These are phyloP conservation scores for Globisporangium camurandrum DNA, from an alignment of 352 stramenopile species.

Conservation along the genomic window DNA sequence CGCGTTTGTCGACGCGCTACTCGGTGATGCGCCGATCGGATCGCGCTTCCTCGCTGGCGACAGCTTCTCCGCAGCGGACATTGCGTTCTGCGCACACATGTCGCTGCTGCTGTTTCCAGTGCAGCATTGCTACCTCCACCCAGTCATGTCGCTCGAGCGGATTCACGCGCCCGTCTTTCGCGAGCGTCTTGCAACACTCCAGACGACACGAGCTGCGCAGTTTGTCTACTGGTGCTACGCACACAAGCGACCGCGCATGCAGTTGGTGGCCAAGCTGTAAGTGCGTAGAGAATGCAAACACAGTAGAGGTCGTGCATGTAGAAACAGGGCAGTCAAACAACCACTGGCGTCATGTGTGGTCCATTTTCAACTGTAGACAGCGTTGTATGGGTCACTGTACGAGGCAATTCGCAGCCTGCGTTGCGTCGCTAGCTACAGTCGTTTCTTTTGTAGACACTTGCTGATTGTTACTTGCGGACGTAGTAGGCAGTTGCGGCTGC, in stretches of 20 bases:
- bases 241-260: slow-evolving; percentile 25
- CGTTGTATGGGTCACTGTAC: too few relatives aligned
- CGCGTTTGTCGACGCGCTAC: slow-evolving; percentile 14
- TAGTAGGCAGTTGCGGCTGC: too few relatives aligned
- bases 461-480: too few relatives aligned
- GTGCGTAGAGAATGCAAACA: too few relatives aligned
- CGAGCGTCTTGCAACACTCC: slow-evolving; percentile 21
- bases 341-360: too few relatives aligned
- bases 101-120: slow-evolving; percentile 25
- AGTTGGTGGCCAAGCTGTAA: slow-evolving; percentile 13
- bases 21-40: slow-evolving; percentile 33
- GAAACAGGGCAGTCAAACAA: too few relatives aligned
- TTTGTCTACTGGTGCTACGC: slow-evolving; percentile 52
- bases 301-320: too few relatives aligned
- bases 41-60: slow-evolving; percentile 27
- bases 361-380: too few relatives aligned
- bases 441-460: background rate
- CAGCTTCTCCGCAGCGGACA: slow-evolving; percentile 41
- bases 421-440: too few relatives aligned
- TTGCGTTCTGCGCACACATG: slow-evolving; percentile 47
- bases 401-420: too few relatives aligned
- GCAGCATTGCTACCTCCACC: slow-evolving; percentile 29
- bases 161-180: slow-evolving; percentile 18
- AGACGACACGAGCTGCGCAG: slow-evolving; percentile 28
- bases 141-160: slow-evolving; percentile 18